phyloP scores from a whole-genome alignment of 2,329 filamentous ascomycete genomes.

The Polychaeton citri region DNA sequence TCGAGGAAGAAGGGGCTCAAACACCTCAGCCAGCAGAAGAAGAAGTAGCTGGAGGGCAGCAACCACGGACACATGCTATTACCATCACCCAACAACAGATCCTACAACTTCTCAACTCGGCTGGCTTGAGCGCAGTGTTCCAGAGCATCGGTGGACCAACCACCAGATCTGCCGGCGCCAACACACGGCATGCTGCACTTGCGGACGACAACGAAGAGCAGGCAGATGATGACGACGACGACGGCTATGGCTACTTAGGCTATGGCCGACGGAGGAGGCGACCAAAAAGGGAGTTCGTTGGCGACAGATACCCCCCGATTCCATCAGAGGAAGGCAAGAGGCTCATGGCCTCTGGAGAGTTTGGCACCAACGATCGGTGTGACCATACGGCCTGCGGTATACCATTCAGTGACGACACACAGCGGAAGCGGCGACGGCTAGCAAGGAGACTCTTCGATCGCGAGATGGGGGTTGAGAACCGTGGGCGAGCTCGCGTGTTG shows the following conservation, averaged over 20 bases:
- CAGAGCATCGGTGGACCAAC: constrained; percentile 9
- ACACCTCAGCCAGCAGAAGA: constrained; percentile 6
- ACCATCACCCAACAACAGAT: constrained; percentile 35
- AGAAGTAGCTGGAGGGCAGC: constrained; percentile 5
- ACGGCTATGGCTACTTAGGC: constrained; percentile 27
- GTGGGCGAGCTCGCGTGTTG: constrained; percentile 44
- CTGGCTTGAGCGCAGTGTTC: constrained; percentile 41
- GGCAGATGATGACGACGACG: constrained; percentile 23
- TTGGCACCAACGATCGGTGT: constrained; percentile 52
- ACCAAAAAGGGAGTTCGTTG: constrained; percentile 30
- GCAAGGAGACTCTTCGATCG: constrained; percentile 63
- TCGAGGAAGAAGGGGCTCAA: constrained; percentile 14
- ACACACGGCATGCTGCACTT: constrained; percentile 13
- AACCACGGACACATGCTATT: background rate
- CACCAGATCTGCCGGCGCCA: constrained; percentile 8
- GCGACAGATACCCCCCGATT: constrained; percentile 60
- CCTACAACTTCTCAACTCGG: constrained; percentile 40
- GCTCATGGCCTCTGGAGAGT: constrained; percentile 70
- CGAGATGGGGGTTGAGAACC: constrained; percentile 58
- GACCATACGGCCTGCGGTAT: constrained; percentile 35
- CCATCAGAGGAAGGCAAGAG: constrained; percentile 64
- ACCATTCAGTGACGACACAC: constrained; percentile 17
- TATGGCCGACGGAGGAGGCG: constrained; percentile 32
- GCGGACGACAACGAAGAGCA: constrained; percentile 13
- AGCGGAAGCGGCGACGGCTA: constrained; percentile 47